Conservation (phyloP, 306 rosid genomes). For the Quercus glauca region DNA sequence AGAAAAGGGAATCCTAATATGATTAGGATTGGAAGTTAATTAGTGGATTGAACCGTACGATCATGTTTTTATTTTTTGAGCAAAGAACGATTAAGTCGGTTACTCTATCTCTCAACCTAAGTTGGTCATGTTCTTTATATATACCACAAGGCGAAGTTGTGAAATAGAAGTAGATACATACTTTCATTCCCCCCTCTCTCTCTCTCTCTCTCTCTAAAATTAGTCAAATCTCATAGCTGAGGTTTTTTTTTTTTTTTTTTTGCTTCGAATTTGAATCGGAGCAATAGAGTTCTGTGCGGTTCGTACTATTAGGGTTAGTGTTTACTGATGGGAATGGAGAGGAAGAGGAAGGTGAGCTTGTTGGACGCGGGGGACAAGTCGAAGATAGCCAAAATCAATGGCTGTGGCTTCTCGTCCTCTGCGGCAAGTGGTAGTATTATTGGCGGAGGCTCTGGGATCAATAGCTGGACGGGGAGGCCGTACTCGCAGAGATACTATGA, state of each 20-base stretch:
- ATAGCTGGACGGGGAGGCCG: conserved; percentile 69
- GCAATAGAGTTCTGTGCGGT: not conserved
- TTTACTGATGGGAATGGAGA: conserved; percentile 71
- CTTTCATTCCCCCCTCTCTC: too few relatives aligned
- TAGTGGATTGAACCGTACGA: too few relatives aligned
- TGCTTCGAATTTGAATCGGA: not conserved
- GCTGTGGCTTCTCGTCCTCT: conserved; percentile 31
- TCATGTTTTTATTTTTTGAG: too few relatives aligned
- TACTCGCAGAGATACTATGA: conserved; percentile 71
- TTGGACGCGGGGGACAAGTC: conserved; percentile 80
- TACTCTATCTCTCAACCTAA: too few relatives aligned
- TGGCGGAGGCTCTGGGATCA: conserved; percentile 27
- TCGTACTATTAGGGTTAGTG: not conserved
- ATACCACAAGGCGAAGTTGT: too few relatives aligned
- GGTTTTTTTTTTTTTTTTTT: not conserved
- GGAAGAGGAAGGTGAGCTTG: conserved; percentile 85
- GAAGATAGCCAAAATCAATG: conserved; percentile 26
- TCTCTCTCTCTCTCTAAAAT: too few relatives aligned
- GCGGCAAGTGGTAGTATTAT: not conserved
- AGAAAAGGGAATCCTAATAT: too few relatives aligned
- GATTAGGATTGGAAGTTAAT: too few relatives aligned
- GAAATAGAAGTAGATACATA: too few relatives aligned
- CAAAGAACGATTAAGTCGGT: too few relatives aligned
- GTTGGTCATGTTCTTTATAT: too few relatives aligned
- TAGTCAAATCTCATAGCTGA: too few relatives aligned